These are phyloP conservation scores for Wallemia mellicola DNA, from an alignment of 1,284 basidiomycete species.

Conservation along the genomic window DNA sequence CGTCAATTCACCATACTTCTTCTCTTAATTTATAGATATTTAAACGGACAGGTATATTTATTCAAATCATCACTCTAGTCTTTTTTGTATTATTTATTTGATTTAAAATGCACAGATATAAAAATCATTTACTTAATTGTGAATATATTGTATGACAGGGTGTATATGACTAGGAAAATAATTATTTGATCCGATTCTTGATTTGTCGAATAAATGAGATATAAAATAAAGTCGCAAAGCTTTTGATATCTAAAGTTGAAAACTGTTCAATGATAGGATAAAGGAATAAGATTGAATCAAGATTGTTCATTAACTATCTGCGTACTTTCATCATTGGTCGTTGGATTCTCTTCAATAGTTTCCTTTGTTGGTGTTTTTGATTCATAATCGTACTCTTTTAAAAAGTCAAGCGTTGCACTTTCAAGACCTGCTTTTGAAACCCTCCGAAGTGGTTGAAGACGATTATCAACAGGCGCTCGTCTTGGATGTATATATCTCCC, in stretches of 20 bases:
- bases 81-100: no score
- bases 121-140: no score
- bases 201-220: neutral
- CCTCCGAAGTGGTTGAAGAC: neutral
- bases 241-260: neutral
- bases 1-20: conserved; percentile 61
- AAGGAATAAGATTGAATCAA: neutral
- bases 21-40: conserved; percentile 29
- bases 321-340: neutral
- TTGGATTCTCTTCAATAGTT: neutral
- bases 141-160: no score
- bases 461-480: neutral
- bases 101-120: no score
- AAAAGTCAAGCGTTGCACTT: neutral
- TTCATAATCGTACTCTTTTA: neutral
- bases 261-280: neutral
- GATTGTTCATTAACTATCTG: neutral
- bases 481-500: neutral
- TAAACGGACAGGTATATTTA: neutral
- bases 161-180: neutral
- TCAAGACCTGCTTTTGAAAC: neutral
- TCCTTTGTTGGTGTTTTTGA: neutral
- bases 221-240: neutral
- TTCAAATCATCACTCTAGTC: neutral
- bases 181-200: neutral